Percentiles rank a stretch among this genome's conserved stretches.
These are phyloP conservation scores for Colletotrichum abscissum DNA, from an alignment of 2,329 filamentous ascomycete genomes.

Conservation along the genomic window DNA sequence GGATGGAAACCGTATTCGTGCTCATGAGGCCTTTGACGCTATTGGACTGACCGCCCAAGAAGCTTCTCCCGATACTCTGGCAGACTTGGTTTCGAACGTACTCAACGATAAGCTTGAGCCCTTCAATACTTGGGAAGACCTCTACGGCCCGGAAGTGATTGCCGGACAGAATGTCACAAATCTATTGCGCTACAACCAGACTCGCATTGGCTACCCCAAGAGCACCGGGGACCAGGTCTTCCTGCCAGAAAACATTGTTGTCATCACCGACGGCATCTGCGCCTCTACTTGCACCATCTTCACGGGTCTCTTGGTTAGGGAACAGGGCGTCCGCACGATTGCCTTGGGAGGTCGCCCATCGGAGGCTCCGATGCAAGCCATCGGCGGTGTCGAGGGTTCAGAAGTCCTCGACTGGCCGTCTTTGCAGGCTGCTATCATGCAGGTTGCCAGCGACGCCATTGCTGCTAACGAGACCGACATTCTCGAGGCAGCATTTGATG, in stretches of 20 bases:
- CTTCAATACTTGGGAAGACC: conserved; percentile 42
- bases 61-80: not conserved
- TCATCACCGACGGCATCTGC: conserved; percentile 67
- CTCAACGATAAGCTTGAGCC: conserved; percentile 44
- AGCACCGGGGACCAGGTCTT: conserved; percentile 41
- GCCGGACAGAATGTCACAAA: conserved; percentile 26
- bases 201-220: not conserved
- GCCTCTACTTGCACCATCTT: conserved; percentile 71
- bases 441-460: conserved; percentile 9
- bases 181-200: conserved; percentile 19
- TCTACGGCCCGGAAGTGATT: conserved; percentile 12
- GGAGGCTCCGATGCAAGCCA: conserved; percentile 62
- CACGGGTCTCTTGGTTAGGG: conserved; percentile 62
- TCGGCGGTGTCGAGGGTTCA: conserved; percentile 69
- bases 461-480: conserved; percentile 15
- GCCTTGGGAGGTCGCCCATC: conserved; percentile 67
- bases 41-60: conserved; percentile 22
- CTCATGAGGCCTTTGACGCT: conserved; percentile 29
- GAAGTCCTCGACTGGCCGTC: conserved; percentile 47
- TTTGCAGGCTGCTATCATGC: conserved; percentile 31
- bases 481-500: not conserved
- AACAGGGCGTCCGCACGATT: conserved; percentile 65
- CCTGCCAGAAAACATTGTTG: conserved; percentile 50
- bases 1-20: conserved; percentile 36
- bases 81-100: not conserved